A percentile compares a stretch with the other conserved stretches of the same genome.
phyloP scores from a whole-genome alignment of 805 yeast genomes.

The Yarrowia keelungensis region DNA sequence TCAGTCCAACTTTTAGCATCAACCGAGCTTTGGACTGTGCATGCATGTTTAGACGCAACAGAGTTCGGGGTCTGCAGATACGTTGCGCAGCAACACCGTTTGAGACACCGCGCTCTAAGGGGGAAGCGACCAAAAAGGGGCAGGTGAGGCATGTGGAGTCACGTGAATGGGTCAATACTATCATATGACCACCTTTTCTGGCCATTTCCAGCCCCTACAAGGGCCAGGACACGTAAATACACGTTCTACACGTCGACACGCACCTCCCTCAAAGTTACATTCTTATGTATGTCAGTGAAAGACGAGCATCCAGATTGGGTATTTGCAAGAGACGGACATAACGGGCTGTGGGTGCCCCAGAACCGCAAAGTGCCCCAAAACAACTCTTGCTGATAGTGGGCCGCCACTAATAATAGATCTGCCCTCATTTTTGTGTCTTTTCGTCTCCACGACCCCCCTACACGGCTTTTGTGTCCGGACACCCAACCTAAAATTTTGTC shows the following conservation, averaged over 20 bases:
- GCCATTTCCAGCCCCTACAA: background rate
- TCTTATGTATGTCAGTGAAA: conserved; percentile 9
- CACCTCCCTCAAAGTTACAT: conserved; percentile 36
- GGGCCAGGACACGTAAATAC: background rate
- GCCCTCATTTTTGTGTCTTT: too few relatives aligned
- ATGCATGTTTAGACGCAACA: conserved; percentile 7
- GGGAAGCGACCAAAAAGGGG: background rate
- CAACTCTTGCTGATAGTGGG: background rate
- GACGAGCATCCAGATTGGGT: too few relatives aligned
- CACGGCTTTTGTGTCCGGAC: background rate
- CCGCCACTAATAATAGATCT: background rate
- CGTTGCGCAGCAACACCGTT: conserved; percentile 30
- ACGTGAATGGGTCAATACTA: background rate
- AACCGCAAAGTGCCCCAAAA: too few relatives aligned
- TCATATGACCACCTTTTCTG: background rate
- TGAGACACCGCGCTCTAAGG: conserved; percentile 1
- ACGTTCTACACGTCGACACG: conserved; percentile 27
- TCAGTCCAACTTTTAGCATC: background rate
- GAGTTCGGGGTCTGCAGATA: conserved; percentile 19
- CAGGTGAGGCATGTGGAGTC: background rate
- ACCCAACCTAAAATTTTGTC: background rate
- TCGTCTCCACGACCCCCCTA: too few relatives aligned
- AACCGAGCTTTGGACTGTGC: background rate
- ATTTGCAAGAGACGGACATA: too few relatives aligned
- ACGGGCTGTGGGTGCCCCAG: too few relatives aligned